Conservation (phyloP, 352 stramenopile species). For the Aphanomyces cochlioides region DNA sequence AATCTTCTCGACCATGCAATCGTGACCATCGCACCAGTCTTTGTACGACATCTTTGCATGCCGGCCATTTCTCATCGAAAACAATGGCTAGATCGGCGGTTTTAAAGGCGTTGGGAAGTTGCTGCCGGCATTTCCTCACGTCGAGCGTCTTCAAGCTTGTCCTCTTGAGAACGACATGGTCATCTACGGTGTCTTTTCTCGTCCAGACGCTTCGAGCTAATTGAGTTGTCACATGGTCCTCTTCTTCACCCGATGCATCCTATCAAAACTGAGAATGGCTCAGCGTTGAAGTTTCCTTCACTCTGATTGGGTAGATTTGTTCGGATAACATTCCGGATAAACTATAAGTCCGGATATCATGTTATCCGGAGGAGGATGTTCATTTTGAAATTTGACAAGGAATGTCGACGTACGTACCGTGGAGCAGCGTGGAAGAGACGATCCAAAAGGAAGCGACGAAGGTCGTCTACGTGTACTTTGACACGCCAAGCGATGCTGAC, state of each 20-base stretch:
- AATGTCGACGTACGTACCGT: background rate
- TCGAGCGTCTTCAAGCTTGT: background rate
- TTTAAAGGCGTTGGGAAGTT: slow-evolving; percentile 7
- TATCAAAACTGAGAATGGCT: too few relatives aligned
- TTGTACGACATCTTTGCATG: slow-evolving; percentile 40
- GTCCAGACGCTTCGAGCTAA: background rate
- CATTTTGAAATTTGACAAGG: background rate
- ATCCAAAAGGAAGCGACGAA: slow-evolving; percentile 15
- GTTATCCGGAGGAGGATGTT: too few relatives aligned
- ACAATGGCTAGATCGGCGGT: slow-evolving; percentile 23
- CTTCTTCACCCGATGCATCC: too few relatives aligned
- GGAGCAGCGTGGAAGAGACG: background rate
- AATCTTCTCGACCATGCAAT: slow-evolving; percentile 66
- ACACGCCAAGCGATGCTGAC: slow-evolving; percentile 39
- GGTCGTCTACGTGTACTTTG: slow-evolving; percentile 38
- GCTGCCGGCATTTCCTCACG: slow-evolving; percentile 2
- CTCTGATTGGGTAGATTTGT: too few relatives aligned
- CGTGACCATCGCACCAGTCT: slow-evolving; percentile 74
- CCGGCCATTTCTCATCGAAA: background rate
- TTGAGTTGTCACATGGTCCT: too few relatives aligned
- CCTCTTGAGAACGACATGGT: slow-evolving; percentile 23
- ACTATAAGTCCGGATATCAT: too few relatives aligned
- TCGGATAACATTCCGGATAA: too few relatives aligned
- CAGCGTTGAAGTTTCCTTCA: too few relatives aligned
- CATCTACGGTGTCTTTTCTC: background rate